phyloP scores from a whole-genome alignment of 768 basidiomycete genomes.

The Kwoniella sp. region DNA sequence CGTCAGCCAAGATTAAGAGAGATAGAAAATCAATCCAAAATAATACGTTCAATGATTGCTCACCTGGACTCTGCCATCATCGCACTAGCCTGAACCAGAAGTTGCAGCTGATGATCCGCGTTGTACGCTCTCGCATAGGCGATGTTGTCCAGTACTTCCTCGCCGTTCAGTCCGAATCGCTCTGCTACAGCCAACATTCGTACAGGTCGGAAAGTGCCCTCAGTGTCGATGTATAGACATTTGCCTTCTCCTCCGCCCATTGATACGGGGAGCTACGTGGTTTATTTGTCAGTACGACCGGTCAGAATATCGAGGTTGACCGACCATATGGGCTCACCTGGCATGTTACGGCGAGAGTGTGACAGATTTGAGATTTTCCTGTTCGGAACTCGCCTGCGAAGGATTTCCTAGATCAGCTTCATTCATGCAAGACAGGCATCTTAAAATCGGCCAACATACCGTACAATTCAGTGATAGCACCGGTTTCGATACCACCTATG shows the following conservation, averaged over 20 bases:
- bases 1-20: background rate
- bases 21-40: too few species aligned
- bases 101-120: slow-evolving; percentile 90
- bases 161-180: slow-evolving; percentile 92
- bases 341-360: slow-evolving; percentile 96
- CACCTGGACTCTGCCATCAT: slow-evolving; percentile 98
- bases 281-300: background rate
- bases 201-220: slow-evolving; percentile 97
- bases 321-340: too few species aligned
- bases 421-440: too few species aligned
- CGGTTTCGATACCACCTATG: slow-evolving; percentile 87
- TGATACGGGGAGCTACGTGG: slow-evolving; percentile 70
- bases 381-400: slow-evolving; percentile 82
- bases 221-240: slow-evolving; percentile 97
- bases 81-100: slow-evolving; percentile 90
- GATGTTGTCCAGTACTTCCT: slow-evolving; percentile 97
- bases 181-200: slow-evolving; percentile 92
- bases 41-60: slow-evolving; percentile 5
- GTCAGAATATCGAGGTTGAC: too few species aligned
- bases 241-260: slow-evolving; percentile 99
- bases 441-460: slow-evolving; percentile 58
- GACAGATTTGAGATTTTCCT: slow-evolving; percentile 96
- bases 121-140: slow-evolving; percentile 99
- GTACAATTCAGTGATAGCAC: slow-evolving; percentile 95
- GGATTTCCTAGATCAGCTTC: background rate